A percentile compares a stretch with the other conserved stretches of the same genome.
phyloP scores from a whole-genome alignment of 2,329 filamentous ascomycete genomes.

The Metarhizium anisopliae region DNA sequence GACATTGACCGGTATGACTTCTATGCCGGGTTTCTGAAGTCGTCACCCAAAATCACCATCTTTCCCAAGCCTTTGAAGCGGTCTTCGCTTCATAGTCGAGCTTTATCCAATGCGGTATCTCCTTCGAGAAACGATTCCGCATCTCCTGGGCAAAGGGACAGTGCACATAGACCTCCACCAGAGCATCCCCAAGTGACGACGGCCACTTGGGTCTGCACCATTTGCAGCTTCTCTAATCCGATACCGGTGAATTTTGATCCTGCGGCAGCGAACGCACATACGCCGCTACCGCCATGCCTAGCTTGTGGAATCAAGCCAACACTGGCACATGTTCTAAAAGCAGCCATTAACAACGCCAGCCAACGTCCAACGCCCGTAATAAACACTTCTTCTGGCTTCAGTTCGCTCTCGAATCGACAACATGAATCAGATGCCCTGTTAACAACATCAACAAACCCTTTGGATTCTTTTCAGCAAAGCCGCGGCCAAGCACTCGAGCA shows the following conservation, averaged over 20 bases:
- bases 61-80: constrained; percentile 71
- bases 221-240: constrained; percentile 90
- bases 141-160: constrained; percentile 37
- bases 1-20: constrained; percentile 87
- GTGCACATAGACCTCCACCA: constrained; percentile 27
- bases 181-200: constrained; percentile 40
- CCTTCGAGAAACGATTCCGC: constrained; percentile 37
- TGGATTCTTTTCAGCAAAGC: neutral
- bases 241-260: constrained; percentile 92
- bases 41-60: constrained; percentile 85
- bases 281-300: constrained; percentile 75
- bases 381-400: neutral
- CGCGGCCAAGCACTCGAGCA: neutral
- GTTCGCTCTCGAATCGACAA: neutral
- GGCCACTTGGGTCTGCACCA: constrained; percentile 91
- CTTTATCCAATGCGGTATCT: constrained; percentile 35
- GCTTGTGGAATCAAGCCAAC: constrained; percentile 92
- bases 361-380: constrained; percentile 31
- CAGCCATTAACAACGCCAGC: constrained; percentile 67
- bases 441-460: neutral
- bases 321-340: constrained; percentile 74
- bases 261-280: constrained; percentile 67
- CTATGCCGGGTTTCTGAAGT: constrained; percentile 90
- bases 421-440: neutral
- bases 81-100: constrained; percentile 46